These are phyloP conservation scores for Auriculariales sp. DNA, from an alignment of 768 basidiomycete species.

Conservation along the genomic window DNA sequence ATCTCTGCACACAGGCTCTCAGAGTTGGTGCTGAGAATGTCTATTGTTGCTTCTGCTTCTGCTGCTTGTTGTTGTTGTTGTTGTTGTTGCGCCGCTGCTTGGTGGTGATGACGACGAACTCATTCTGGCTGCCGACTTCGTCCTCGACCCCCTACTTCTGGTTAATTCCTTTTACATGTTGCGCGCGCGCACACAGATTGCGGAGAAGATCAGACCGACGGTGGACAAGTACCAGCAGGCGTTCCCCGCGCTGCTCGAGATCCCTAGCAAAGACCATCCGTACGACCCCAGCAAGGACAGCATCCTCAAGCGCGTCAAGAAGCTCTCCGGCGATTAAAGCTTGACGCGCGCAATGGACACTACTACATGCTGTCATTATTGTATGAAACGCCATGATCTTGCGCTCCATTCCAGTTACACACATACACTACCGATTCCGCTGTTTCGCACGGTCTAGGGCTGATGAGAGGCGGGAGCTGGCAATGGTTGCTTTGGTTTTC, in stretches of 20 bases:
- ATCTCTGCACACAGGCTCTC: too few relatives aligned
- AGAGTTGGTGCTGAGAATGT: not conserved
- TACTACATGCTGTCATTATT: slow-evolving; percentile 1
- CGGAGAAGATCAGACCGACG: slow-evolving; percentile 89
- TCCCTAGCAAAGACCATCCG: slow-evolving; percentile 96
- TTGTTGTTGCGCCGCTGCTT: not conserved
- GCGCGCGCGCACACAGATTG: too few relatives aligned
- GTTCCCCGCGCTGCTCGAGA: slow-evolving; percentile 93
- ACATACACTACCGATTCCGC: too few relatives aligned
- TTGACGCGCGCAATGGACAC: not conserved
- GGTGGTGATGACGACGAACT: not conserved
- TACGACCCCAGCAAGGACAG: slow-evolving; percentile 97
- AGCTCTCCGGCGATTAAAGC: slow-evolving; percentile 76
- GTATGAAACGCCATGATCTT: too few relatives aligned
- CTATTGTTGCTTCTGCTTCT: slow-evolving; percentile 1
- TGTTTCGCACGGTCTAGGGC: too few relatives aligned
- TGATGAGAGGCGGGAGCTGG: too few relatives aligned
- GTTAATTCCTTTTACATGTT: not conserved
- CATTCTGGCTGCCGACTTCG: not conserved
- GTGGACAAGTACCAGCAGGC: slow-evolving; percentile 93
- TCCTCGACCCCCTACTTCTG: too few relatives aligned
- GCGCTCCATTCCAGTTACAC: too few relatives aligned
- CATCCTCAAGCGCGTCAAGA: slow-evolving; percentile 90
- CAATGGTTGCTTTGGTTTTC: too few relatives aligned
- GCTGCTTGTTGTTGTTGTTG: slow-evolving; percentile 1